Conservation (phyloP, 2,329 filamentous ascomycete species). For the Calonectria pseudoreteaudii region DNA sequence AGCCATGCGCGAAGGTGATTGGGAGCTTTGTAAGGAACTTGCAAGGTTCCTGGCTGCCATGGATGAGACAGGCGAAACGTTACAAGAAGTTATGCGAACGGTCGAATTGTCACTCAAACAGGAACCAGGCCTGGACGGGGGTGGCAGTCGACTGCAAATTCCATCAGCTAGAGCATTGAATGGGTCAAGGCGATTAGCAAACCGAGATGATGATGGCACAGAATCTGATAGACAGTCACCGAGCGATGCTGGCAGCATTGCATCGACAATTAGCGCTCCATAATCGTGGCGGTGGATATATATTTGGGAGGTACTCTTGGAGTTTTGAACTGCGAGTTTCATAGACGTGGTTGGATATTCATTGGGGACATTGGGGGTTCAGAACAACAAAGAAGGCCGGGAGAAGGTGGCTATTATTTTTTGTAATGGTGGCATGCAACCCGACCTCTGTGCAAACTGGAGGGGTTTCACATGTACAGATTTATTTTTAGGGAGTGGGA, state of each 20-base stretch:
- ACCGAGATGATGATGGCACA: slow-evolving; percentile 49
- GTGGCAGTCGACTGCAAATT: slow-evolving; percentile 48
- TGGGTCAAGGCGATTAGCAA: slow-evolving; percentile 44
- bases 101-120: slow-evolving; percentile 58
- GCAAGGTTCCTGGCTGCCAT: slow-evolving; percentile 95
- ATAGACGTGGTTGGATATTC: slow-evolving; percentile 14
- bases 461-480: slow-evolving; percentile 6
- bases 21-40: slow-evolving; percentile 95
- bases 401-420: slow-evolving; percentile 2
- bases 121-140: slow-evolving; percentile 40
- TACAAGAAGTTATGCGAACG: slow-evolving; percentile 77
- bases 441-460: neutral
- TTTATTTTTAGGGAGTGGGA: slow-evolving; percentile 1
- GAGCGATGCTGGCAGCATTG: slow-evolving; percentile 53
- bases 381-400: neutral
- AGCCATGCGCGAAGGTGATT: slow-evolving; percentile 87
- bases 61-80: slow-evolving; percentile 85
- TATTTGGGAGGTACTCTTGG: slow-evolving; percentile 19
- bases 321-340: slow-evolving; percentile 27
- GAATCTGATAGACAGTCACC: slow-evolving; percentile 52
- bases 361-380: slow-evolving; percentile 15
- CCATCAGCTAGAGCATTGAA: slow-evolving; percentile 45
- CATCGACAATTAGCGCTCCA: slow-evolving; percentile 47
- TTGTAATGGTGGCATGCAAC: neutral
- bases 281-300: slow-evolving; percentile 20